Conservation (phyloP, 1,284 basidiomycete species). For the Sporisorium exsertum region DNA sequence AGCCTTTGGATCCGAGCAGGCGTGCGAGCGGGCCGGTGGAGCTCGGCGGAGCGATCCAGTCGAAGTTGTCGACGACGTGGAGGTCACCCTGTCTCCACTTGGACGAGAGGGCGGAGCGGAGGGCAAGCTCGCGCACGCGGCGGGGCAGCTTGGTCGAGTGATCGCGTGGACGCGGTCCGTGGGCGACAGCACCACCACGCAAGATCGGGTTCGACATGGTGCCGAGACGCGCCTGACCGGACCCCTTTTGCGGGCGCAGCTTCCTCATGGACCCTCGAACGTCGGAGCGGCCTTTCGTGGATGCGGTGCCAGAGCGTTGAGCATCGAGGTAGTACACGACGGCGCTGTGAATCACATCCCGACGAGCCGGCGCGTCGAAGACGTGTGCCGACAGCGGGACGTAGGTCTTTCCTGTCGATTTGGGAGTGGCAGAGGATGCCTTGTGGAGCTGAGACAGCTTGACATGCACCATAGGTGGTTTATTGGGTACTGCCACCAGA, state of each 20-base stretch:
- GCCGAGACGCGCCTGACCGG: slow-evolving; percentile 88
- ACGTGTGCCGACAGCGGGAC: slow-evolving; percentile 84
- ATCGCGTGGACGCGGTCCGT: slow-evolving; percentile 89
- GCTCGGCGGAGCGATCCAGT: slow-evolving; percentile 62
- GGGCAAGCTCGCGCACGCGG: slow-evolving; percentile 91
- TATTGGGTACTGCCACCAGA: slow-evolving; percentile 44
- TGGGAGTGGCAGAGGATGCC: not conserved
- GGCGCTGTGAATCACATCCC: slow-evolving; percentile 92
- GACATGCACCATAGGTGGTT: slow-evolving; percentile 50
- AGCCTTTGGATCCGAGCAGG: slow-evolving; percentile 56
- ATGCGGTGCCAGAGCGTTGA: slow-evolving; percentile 87
- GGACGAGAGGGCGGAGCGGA: slow-evolving; percentile 85
- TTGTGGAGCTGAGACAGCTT: slow-evolving; percentile 45
- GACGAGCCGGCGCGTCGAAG: slow-evolving; percentile 84
- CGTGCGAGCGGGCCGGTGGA: slow-evolving; percentile 59
- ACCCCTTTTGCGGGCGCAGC: slow-evolving; percentile 90
- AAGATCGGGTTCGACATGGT: slow-evolving; percentile 89
- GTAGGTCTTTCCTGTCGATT: slow-evolving; percentile 15
- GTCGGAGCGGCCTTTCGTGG: slow-evolving; percentile 89
- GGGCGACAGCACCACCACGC: slow-evolving; percentile 89
- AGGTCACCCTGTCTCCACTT: slow-evolving; percentile 81
- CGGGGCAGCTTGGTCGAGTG: slow-evolving; percentile 89
- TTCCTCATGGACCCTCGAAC: slow-evolving; percentile 89
- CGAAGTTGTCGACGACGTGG: slow-evolving; percentile 77
- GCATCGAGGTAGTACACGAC: slow-evolving; percentile 89